Evolutionary conservation across 2,329 filamentous ascomycete genomes (phyloP), one percentile per base, ranked within the genome.

Genomic region (Bretziella fagacearum): DNA sequence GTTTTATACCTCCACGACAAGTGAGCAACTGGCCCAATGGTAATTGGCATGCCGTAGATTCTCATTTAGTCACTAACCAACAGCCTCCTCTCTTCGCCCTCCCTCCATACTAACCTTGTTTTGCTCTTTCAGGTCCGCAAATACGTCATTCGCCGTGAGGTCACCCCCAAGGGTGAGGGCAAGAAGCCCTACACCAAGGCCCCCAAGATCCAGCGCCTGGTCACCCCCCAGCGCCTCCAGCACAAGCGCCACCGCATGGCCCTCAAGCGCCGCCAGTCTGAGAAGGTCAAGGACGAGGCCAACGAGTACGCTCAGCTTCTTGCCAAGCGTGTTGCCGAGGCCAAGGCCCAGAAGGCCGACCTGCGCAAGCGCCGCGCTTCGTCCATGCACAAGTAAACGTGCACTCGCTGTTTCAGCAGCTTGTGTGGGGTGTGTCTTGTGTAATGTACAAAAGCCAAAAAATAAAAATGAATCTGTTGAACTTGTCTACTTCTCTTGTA

Each of bases 181-280:
- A 93, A 91, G 74, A 82, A 84, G 73, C 71, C 87, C 61, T 96
- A 96, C 81, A 95, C 89, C 82, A 98, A 98, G 84, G 91, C 91
- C 62, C 91, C 91, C 69, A 93, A 89, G 79, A 98, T 98, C 73
- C 91, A 98, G 81, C 85, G 91, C 68, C 85, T 98, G 62, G 86
- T 98, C 62, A 98, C 91, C 64, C 91, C 91, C 68, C 91, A 96
- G 75, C 91, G 91, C 69, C 86, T 98, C 65, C 91, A 98, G 79
- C 91, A 94, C 83, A 98, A 96, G 84, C 86, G 91, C 64, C 91
- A 96, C 77, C 79, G 87, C 61, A 74, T 93, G 63, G 89, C 91
- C 63, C 82, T 98, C 73, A 98, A 98, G 86, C 85, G 89, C 69
- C 89, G 91, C 70, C 84, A 86, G 65, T 73, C 87, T 63, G 91